phyloP scores from a whole-genome alignment of 768 basidiomycete species.

The Dioszegia crocea region DNA sequence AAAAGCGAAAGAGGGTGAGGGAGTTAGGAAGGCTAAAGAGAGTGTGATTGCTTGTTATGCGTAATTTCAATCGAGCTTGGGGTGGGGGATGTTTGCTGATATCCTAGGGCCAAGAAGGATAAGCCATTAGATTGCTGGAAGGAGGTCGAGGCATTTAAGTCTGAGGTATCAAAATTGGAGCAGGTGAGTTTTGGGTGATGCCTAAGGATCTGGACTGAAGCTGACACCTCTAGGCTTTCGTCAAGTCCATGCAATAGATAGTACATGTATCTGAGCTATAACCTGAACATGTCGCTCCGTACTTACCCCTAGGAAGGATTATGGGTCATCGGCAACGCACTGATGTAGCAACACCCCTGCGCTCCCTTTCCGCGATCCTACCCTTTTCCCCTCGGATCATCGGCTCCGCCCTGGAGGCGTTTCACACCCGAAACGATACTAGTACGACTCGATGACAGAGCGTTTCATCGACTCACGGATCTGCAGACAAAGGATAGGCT shows the following conservation, averaged over 20 bases:
- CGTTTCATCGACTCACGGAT: too few species aligned
- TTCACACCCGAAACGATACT: too few species aligned
- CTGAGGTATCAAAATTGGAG: constrained; percentile 48
- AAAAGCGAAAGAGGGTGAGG: constrained; percentile 31
- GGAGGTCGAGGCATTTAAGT: constrained; percentile 49
- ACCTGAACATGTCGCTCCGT: too few species aligned
- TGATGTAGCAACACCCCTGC: too few species aligned
- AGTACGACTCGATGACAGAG: too few species aligned
- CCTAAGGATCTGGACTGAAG: not conserved
- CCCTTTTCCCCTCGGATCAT: too few species aligned
- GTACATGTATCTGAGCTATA: not conserved
- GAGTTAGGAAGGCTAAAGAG: constrained; percentile 38
- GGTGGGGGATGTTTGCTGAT: not conserved
- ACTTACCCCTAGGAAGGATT: too few species aligned
- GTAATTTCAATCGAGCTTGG: constrained; percentile 21
- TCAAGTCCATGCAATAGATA: constrained; percentile 41
- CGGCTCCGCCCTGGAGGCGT: too few species aligned
- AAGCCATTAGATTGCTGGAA: constrained; percentile 50
- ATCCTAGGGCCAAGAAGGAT: constrained; percentile 38
- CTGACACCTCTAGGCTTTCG: constrained; percentile 34
- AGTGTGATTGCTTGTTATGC: constrained; percentile 46
- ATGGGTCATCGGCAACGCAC: too few species aligned
- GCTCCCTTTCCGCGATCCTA: too few species aligned
- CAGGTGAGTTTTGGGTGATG: constrained; percentile 30
- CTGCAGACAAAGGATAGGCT: not conserved